These are phyloP conservation scores for Garcia nutans DNA, from an alignment of 345 rosid genomes.

Conservation along the genomic window DNA sequence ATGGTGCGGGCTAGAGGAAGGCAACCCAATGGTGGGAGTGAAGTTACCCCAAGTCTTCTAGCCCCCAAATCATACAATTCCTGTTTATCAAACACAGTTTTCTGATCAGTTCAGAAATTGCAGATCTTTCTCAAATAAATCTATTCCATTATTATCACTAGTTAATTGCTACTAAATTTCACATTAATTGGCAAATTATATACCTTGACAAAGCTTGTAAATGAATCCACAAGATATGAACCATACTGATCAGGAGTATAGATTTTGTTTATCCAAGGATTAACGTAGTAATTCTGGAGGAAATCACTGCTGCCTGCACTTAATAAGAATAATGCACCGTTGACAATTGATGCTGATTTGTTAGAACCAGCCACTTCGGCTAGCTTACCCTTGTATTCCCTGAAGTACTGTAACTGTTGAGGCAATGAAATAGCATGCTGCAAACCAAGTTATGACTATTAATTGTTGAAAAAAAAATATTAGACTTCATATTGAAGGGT, in stretches of 20 bases:
- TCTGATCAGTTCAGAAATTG: no score
- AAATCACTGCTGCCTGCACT: conserved; percentile 92
- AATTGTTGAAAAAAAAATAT: not conserved
- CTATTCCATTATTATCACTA: not conserved
- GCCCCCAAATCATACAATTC: conserved; percentile 62
- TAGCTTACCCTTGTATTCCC: conserved; percentile 73
- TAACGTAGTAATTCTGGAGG: conserved; percentile 80
- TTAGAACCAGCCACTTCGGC: conserved; percentile 58
- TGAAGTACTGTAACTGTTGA: conserved; percentile 72
- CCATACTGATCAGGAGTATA: conserved; percentile 74
- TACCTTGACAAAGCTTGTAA: conserved; percentile 67
- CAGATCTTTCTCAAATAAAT: not conserved
- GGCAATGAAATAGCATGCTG: conserved; percentile 83
- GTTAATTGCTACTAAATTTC: no score
- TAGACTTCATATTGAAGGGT: not conserved
- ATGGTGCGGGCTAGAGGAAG: conserved; percentile 76
- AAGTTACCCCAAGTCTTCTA: conserved; percentile 84
- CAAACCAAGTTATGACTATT: conserved; percentile 10
- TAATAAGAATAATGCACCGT: conserved; percentile 55
- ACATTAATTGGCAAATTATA: not conserved
- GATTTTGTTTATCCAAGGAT: conserved; percentile 57
- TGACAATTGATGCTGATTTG: conserved; percentile 55
- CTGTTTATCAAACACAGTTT: conserved; percentile 31
- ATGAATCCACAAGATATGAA: conserved; percentile 47
- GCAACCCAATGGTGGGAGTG: conserved; percentile 91